A percentile compares a stretch with the other conserved stretches of the same genome.
Evolutionary conservation across 2,329 filamentous ascomycete species (phyloP).

Genomic region (Sclerotinia nivalis): DNA sequence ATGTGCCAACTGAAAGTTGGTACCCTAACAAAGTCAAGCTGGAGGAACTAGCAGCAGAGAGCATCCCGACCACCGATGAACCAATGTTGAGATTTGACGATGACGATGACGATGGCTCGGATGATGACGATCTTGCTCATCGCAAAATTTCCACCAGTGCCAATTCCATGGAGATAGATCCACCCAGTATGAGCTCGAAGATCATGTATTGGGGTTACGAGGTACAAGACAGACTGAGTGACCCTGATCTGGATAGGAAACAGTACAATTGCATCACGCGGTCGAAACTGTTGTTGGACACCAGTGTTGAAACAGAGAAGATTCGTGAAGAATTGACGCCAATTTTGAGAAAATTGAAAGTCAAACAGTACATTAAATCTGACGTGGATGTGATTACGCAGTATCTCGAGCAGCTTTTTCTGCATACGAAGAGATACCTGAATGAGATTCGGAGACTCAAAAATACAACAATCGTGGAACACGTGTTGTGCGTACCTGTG

Average conservation of each 20-base stretch:
- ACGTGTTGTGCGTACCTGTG: slow-evolving; percentile 28
- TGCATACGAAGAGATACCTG: slow-evolving; percentile 25
- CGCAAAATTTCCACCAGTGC: background rate
- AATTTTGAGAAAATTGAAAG: slow-evolving; percentile 21
- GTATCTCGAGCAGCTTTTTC: slow-evolving; percentile 27
- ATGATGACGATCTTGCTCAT: background rate
- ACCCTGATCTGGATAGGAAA: slow-evolving; percentile 20
- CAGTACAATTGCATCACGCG: slow-evolving; percentile 23
- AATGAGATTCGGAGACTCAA: background rate
- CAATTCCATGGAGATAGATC: background rate
- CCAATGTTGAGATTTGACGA: background rate
- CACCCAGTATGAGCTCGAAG: background rate
- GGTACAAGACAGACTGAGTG: slow-evolving; percentile 21
- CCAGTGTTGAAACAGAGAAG: slow-evolving; percentile 23
- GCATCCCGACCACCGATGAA: background rate
- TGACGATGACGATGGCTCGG: background rate
- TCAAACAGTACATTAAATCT: slow-evolving; percentile 13
- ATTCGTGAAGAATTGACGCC: slow-evolving; percentile 24
- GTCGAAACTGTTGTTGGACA: slow-evolving; percentile 30
- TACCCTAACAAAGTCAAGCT: slow-evolving; percentile 23
- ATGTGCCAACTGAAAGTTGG: slow-evolving; percentile 30
- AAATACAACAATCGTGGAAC: slow-evolving; percentile 20
- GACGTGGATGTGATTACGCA: slow-evolving; percentile 29
- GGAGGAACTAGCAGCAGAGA: background rate
- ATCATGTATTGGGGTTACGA: slow-evolving; percentile 26